Evolutionary conservation across 139 green algal genomes (phyloP).

Genomic region (Ettlia oleoabundans): DNA sequence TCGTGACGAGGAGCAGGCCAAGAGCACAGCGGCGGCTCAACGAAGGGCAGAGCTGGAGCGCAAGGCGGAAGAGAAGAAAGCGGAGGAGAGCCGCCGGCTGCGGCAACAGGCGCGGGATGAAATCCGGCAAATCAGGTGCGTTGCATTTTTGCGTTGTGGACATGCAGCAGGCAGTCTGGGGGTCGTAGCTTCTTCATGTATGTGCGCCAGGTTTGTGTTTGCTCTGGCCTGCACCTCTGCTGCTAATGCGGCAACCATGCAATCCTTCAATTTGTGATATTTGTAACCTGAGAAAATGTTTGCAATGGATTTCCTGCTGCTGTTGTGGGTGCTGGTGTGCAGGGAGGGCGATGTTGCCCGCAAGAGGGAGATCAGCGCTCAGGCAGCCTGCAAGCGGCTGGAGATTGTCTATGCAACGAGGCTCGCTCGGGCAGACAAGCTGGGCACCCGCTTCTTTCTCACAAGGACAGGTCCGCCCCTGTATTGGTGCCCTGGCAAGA

Average conservation of each 20-base stretch:
- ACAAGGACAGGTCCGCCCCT: conserved; percentile 46
- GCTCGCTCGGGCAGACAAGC: conserved; percentile 29
- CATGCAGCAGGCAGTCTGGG: too few species aligned
- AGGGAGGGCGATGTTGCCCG: conserved; percentile 48
- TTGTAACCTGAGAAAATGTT: too few species aligned
- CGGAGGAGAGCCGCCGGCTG: conserved; percentile 33
- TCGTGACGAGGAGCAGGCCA: conserved; percentile 38
- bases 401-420: conserved; percentile 45
- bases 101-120: conserved; percentile 34
- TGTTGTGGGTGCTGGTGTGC: background rate
- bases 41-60: conserved; percentile 53
- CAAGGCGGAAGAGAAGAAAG: conserved; percentile 57
- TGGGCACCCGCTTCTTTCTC: conserved; percentile 44
- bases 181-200: too few species aligned
- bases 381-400: conserved; percentile 40
- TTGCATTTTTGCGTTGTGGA: too few species aligned
- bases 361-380: conserved; percentile 38
- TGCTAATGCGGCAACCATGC: too few species aligned
- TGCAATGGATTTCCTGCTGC: background rate
- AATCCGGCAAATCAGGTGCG: conserved; percentile 50
- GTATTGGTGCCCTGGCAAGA: conserved; percentile 52
- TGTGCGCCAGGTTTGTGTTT: too few species aligned
- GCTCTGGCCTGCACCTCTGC: too few species aligned
- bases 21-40: conserved; percentile 34
- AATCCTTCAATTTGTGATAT: too few species aligned